Conservation (phyloP, 1,139 yeast genomes). For the Pichia sp. region DNA sequence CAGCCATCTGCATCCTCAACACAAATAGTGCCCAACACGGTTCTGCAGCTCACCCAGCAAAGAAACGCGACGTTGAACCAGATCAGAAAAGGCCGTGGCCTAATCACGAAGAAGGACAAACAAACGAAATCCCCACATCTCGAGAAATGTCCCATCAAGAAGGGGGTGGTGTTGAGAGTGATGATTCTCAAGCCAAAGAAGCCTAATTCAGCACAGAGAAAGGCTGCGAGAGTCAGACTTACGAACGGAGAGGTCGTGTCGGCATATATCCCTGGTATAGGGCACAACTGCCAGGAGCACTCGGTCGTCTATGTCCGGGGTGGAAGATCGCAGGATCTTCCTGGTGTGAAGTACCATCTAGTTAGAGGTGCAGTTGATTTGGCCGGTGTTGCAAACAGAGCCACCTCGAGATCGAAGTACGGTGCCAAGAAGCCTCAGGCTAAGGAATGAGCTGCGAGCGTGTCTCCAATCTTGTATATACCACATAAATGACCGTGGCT, state of each 20-base stretch:
- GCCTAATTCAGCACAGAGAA: slow-evolving; percentile 97
- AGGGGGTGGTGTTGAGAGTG: slow-evolving; percentile 92
- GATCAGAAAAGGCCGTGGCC: slow-evolving; percentile 60
- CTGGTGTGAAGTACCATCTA: slow-evolving; percentile 94
- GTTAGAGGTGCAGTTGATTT: slow-evolving; percentile 93
- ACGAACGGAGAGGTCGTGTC: slow-evolving; percentile 86
- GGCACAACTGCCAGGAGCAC: slow-evolving; percentile 98
- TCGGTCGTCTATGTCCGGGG: slow-evolving; percentile 95
- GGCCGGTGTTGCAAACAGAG: slow-evolving; percentile 91
- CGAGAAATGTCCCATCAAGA: slow-evolving; percentile 74
- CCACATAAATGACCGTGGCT: neutral
- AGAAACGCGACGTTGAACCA: slow-evolving; percentile 70
- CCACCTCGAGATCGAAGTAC: slow-evolving; percentile 84
- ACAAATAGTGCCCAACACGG: slow-evolving; percentile 2
- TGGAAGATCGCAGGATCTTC: slow-evolving; percentile 96
- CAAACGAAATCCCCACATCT: slow-evolving; percentile 74
- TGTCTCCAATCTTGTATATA: slow-evolving; percentile 5
- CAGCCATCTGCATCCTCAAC: neutral
- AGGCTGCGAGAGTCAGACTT: slow-evolving; percentile 91
- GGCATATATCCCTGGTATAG: slow-evolving; percentile 97
- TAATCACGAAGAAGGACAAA: slow-evolving; percentile 45
- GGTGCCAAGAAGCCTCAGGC: slow-evolving; percentile 86
- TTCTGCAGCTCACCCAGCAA: slow-evolving; percentile 34
- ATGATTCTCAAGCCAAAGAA: slow-evolving; percentile 95
- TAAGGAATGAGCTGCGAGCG: slow-evolving; percentile 30